These are phyloP conservation scores for Mortierella sp. DNA, from an alignment of 371 early-diverging fungal genomes.

Conservation along the genomic window DNA sequence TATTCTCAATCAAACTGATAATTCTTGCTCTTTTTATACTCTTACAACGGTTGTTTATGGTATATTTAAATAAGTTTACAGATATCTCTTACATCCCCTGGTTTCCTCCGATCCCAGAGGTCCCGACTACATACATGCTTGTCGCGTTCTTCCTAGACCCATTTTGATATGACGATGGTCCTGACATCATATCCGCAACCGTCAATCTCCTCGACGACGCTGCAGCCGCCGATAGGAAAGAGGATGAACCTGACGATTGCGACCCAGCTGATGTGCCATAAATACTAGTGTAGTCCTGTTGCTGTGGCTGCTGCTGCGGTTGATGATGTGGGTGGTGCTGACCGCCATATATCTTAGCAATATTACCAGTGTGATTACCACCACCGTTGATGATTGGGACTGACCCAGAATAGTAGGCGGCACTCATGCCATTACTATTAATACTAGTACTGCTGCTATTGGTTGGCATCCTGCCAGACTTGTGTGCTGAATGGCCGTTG, in stretches of 20 bases:
- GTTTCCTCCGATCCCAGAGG: slow-evolving; percentile 4
- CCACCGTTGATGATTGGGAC: slow-evolving; percentile 11
- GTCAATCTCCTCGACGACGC: slow-evolving; percentile 24
- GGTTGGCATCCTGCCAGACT: slow-evolving; percentile 18
- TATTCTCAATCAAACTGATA: background rate
- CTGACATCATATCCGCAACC: slow-evolving; percentile 5
- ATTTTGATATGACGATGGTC: slow-evolving; percentile 11
- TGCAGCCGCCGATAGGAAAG: background rate
- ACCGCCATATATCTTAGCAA: slow-evolving; percentile 30
- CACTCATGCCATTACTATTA: slow-evolving; percentile 7
- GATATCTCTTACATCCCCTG: background rate
- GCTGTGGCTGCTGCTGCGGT: slow-evolving; percentile 6
- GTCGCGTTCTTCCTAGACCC: slow-evolving; percentile 28
- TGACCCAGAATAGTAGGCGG: slow-evolving; percentile 12
- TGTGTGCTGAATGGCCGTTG: slow-evolving; percentile 11
- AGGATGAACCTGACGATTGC: slow-evolving; percentile 6
- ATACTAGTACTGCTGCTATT: slow-evolving; percentile 5
- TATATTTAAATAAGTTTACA: background rate
- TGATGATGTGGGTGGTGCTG: slow-evolving; percentile 15
- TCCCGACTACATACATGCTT: slow-evolving; percentile 27
- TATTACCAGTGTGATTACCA: slow-evolving; percentile 2
- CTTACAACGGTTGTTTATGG: background rate
- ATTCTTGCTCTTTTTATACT: too few species aligned
- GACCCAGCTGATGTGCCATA: slow-evolving; percentile 11
- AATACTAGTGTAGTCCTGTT: slow-evolving; percentile 13